phyloP scores from a whole-genome alignment of 768 basidiomycete species.

The Mycena chlorophos region DNA sequence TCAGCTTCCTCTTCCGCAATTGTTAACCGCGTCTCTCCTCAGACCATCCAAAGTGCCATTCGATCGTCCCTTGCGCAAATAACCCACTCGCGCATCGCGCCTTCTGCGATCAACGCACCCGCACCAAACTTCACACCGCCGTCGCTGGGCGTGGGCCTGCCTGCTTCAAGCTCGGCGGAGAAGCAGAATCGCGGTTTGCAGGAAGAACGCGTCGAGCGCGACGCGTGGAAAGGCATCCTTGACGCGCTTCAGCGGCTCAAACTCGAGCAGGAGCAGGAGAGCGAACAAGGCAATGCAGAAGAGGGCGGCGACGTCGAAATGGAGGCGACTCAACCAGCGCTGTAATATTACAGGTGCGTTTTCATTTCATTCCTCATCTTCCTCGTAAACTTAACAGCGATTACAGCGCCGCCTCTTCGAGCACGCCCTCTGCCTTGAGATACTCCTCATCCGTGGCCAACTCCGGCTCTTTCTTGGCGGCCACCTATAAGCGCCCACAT shows the following conservation, averaged over 20 bases:
- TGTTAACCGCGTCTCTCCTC: conserved; percentile 5
- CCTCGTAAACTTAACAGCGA: conserved; percentile 1
- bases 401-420: conserved; percentile 55
- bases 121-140: conserved; percentile 72
- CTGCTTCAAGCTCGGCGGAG: conserved; percentile 38
- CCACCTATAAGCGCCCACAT: conserved; percentile 32
- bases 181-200: conserved; percentile 64
- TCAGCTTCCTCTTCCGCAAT: background rate
- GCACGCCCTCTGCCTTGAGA: conserved; percentile 55
- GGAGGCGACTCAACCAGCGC: no score
- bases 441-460: conserved; percentile 47
- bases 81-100: conserved; percentile 77
- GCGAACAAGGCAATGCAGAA: conserved; percentile 24
- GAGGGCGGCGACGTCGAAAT: conserved; percentile 23
- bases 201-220: conserved; percentile 72
- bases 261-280: conserved; percentile 36
- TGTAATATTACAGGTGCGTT: conserved; percentile 3
- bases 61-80: conserved; percentile 82
- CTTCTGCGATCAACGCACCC: conserved; percentile 84
- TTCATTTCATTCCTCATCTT: background rate
- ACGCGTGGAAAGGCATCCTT: conserved; percentile 77
- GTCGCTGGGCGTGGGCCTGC: conserved; percentile 75
- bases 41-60: conserved; percentile 77
- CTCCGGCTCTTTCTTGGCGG: conserved; percentile 44
- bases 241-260: conserved; percentile 66